Percentiles rank a stretch among this genome's conserved stretches.
Conservation (phyloP, 139 green algal genomes). For the Chlorella sp. region DNA sequence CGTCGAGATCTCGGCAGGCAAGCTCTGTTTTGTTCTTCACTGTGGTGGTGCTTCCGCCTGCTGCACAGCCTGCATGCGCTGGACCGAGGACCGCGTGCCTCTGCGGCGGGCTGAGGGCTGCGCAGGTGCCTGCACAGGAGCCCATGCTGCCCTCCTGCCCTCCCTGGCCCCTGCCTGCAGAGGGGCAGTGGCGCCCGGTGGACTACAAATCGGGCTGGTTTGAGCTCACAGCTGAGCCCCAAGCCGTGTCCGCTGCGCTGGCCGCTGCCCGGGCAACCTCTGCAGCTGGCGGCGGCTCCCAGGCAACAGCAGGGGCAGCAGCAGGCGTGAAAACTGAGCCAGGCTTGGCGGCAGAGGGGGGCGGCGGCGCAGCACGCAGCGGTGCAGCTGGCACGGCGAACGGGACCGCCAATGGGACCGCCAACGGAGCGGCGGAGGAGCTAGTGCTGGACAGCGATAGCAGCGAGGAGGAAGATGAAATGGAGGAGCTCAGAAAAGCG, state of each 20-base stretch:
- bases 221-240: conserved; percentile 31
- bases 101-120: no score
- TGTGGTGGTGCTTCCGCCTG: no score
- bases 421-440: not conserved
- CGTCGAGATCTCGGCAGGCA: conserved; percentile 59
- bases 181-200: conserved; percentile 62
- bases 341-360: not conserved
- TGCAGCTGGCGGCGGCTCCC: not conserved
- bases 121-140: no score
- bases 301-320: not conserved
- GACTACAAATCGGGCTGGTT: conserved; percentile 29
- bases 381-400: not conserved
- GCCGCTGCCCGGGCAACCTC: not conserved
- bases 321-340: conserved; percentile 9
- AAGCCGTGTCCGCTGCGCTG: conserved; percentile 1
- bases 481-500: conserved; percentile 9
- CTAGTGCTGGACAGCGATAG: conserved; percentile 17
- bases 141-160: no score
- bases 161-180: not conserved
- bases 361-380: not conserved
- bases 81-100: no score
- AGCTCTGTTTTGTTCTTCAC: no score
- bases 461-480: conserved; percentile 42
- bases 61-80: no score
- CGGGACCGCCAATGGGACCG: not conserved